Evolutionary conservation across 306 rosid genomes (phyloP).

Genomic region (Pterocarpus santalinus): DNA sequence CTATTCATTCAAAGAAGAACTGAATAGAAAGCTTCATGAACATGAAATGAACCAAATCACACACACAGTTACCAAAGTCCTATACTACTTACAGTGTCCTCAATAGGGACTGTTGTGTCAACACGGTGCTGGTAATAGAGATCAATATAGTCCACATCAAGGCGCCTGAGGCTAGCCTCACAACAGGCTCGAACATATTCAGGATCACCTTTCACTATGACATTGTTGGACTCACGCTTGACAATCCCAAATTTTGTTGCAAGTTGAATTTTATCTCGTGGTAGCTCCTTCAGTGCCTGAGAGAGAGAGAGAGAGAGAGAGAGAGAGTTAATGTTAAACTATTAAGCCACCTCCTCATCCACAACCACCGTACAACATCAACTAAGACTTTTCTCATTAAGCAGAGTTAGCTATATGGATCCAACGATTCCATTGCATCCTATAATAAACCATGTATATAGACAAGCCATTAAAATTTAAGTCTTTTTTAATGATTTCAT

Average conservation of each 20-base stretch:
- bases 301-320: not conserved
- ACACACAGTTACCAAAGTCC: not conserved
- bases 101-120: constrained; percentile 67
- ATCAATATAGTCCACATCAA: constrained; percentile 66
- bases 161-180: constrained; percentile 70
- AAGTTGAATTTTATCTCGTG: constrained; percentile 66
- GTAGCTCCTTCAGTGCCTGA: constrained; percentile 71
- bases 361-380: no score
- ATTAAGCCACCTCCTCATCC: no score
- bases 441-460: no score
- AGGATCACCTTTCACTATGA: constrained; percentile 62
- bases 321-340: not conserved
- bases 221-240: constrained; percentile 11
- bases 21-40: constrained; percentile 10
- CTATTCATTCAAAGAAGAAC: constrained; percentile 40
- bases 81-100: constrained; percentile 60
- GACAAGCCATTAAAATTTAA: no score
- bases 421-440: no score
- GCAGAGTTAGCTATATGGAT: no score
- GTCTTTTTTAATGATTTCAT: no score
- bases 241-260: constrained; percentile 78
- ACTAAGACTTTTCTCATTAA: no score
- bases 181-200: constrained; percentile 71
- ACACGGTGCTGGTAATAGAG: constrained; percentile 72
- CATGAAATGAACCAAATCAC: not conserved